These are phyloP conservation scores for Arthrobotrys iridis DNA, from an alignment of 2,329 filamentous ascomycete genomes.

Conservation along the genomic window DNA sequence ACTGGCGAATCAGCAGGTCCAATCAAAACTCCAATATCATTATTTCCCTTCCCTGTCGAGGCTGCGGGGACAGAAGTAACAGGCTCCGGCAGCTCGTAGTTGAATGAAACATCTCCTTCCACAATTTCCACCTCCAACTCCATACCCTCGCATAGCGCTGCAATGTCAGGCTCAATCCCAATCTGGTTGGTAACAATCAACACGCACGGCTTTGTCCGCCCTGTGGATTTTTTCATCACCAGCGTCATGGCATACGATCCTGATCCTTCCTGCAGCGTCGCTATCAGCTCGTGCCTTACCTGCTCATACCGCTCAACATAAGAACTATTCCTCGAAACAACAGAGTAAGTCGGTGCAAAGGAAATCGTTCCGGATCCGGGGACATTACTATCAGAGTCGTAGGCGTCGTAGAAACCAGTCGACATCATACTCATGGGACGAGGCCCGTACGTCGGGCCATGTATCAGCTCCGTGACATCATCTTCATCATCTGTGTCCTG, in stretches of 20 bases:
- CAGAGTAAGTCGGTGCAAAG: slow-evolving; percentile 37
- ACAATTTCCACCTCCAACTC: slow-evolving; percentile 39
- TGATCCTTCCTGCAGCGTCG: slow-evolving; percentile 6
- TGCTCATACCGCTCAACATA: slow-evolving; percentile 37
- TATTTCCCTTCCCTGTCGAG: background rate
- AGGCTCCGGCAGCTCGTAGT: slow-evolving; percentile 40
- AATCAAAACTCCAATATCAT: slow-evolving; percentile 37
- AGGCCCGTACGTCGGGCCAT: slow-evolving; percentile 26
- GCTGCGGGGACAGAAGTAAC: background rate
- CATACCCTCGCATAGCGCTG: slow-evolving; percentile 29
- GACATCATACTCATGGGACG: slow-evolving; percentile 25
- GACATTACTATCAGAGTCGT: slow-evolving; percentile 45
- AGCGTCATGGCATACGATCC: slow-evolving; percentile 47
- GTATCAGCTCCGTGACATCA: slow-evolving; percentile 14
- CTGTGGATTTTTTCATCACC: slow-evolving; percentile 24
- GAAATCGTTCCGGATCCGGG: slow-evolving; percentile 46
- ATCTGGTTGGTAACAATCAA: slow-evolving; percentile 36
- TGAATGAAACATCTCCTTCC: slow-evolving; percentile 40
- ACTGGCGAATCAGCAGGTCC: slow-evolving; percentile 38
- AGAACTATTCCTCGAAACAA: slow-evolving; percentile 34
- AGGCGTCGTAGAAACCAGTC: slow-evolving; percentile 32
- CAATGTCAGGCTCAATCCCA: slow-evolving; percentile 12
- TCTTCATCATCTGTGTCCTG: slow-evolving; percentile 49
- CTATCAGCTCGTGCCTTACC: slow-evolving; percentile 22
- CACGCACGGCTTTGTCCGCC: slow-evolving; percentile 23